Evolutionary conservation across 768 basidiomycete species (phyloP), one percentile per base, ranked within the genome.

Genomic region (Suillus occidentalis): DNA sequence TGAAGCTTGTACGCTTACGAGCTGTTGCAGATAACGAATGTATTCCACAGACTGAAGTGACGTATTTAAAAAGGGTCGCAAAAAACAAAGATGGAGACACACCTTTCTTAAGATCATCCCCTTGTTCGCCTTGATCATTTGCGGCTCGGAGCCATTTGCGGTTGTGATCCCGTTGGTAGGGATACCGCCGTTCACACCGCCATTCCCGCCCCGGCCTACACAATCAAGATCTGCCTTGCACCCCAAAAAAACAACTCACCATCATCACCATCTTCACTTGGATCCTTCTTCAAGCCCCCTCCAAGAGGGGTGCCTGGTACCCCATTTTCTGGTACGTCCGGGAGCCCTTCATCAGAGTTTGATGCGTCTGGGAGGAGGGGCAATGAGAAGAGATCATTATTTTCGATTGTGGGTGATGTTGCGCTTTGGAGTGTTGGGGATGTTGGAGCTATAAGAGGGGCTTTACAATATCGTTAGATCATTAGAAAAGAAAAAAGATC

Each of bases 51-150:
- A 83, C 80, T 83, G 63, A 28, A 6, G 0, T 28, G 28, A 28
- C 28, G 28, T 28, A 28, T 28, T 28, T 28, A 28, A 28, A 28
- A 28, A 28, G 3, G 28, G 28, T 28, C 28, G 28, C 28, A 3
- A 28, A 28, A 28, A 28, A 28, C 28, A 28, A 28, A 28, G n/a
- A n/a, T n/a, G n/a, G n/a, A 28, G 28, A 59, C 13, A 10, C 63
- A 87, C 89, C 84, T 92, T 97, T 69, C 92, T 76, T 53, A 97
- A 77, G 50, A 97, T 95, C 88, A 96, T 92, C 40, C 95, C 94
- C 82, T 97, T 97, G 79, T 97, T 96, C 34, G 94, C 94, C 73
- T 96, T 96, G 61, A 92, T 89, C 37, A 83, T 82, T 22, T 75
- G 76, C 22, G 79, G 80, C 39, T 82, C 81, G 25, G 75, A 77